phyloP scores from a whole-genome alignment of 2,329 filamentous ascomycete genomes.

The Penicillium sp. region DNA sequence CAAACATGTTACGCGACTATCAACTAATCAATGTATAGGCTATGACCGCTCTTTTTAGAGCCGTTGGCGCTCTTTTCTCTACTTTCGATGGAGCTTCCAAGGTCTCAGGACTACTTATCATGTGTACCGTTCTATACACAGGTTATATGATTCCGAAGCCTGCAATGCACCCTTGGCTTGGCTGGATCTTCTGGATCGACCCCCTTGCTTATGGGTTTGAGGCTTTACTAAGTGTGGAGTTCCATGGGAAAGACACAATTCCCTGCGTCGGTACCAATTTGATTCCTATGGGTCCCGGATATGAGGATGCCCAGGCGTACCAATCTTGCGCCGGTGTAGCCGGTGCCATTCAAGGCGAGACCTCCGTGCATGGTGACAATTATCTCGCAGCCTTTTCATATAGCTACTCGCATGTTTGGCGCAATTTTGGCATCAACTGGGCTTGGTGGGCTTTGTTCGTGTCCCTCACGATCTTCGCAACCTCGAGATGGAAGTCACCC shows the following conservation, averaged over 20 bases:
- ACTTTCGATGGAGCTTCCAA: constrained; percentile 63
- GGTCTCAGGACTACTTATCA: constrained; percentile 42
- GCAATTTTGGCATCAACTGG: constrained; percentile 63
- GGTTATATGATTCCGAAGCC: constrained; percentile 49
- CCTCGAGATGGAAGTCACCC: constrained; percentile 56
- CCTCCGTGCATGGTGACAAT: constrained; percentile 56
- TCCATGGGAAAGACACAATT: constrained; percentile 33
- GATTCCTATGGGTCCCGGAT: constrained; percentile 37
- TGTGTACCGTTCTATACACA: constrained; percentile 40
- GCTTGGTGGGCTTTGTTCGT: constrained; percentile 63
- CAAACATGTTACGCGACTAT: not conserved
- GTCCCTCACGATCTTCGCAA: constrained; percentile 58
- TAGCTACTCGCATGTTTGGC: constrained; percentile 54
- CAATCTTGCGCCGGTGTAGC: constrained; percentile 52
- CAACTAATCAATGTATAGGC: constrained; percentile 34
- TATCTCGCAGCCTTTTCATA: constrained; percentile 59
- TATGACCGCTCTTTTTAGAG: constrained; percentile 60
- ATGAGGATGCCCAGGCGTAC: constrained; percentile 20
- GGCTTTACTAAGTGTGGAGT: constrained; percentile 39
- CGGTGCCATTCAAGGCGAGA: constrained; percentile 53
- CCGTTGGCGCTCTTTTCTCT: constrained; percentile 55
- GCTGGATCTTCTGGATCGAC: constrained; percentile 47
- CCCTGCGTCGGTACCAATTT: constrained; percentile 39
- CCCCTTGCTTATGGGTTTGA: constrained; percentile 43
- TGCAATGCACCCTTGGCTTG: constrained; percentile 55